Evolutionary conservation across 2,329 filamentous ascomycete species (phyloP).

Genomic region (Coniochaeta pulveracea): DNA sequence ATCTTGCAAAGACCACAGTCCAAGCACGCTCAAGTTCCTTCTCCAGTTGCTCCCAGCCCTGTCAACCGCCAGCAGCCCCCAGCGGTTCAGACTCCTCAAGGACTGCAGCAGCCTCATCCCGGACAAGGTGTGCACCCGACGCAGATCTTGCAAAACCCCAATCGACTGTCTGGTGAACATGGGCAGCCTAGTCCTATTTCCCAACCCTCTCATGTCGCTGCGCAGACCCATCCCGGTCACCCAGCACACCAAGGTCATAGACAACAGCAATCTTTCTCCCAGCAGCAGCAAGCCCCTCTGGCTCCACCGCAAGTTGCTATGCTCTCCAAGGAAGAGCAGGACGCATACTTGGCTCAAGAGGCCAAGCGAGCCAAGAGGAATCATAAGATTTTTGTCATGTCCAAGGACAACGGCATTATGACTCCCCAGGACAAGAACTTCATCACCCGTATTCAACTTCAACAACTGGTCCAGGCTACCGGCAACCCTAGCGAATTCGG

Average conservation of each 20-base stretch:
- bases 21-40: slow-evolving; percentile 26
- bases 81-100: not conserved
- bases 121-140: slow-evolving; percentile 44
- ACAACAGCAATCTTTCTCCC: slow-evolving; percentile 46
- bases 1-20: slow-evolving; percentile 44
- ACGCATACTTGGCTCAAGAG: slow-evolving; percentile 77
- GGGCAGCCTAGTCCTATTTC: slow-evolving; percentile 20
- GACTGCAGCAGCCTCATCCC: slow-evolving; percentile 9
- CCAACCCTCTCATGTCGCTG: slow-evolving; percentile 16
- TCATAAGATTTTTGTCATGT: slow-evolving; percentile 91
- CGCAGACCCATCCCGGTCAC: slow-evolving; percentile 12
- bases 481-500: slow-evolving; percentile 75
- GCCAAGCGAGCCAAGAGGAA: slow-evolving; percentile 93
- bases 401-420: slow-evolving; percentile 94
- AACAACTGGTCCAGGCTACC: slow-evolving; percentile 87
- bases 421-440: slow-evolving; percentile 99
- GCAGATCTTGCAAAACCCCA: slow-evolving; percentile 73
- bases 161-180: slow-evolving; percentile 44
- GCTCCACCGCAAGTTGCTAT: slow-evolving; percentile 65
- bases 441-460: slow-evolving; percentile 92
- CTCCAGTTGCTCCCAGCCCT: slow-evolving; percentile 18
- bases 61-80: slow-evolving; percentile 13
- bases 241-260: slow-evolving; percentile 22
- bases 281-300: slow-evolving; percentile 35
- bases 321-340: slow-evolving; percentile 74